These are phyloP conservation scores for Cordyceps cateniannulata DNA, from an alignment of 2,329 filamentous ascomycete genomes.

Conservation along the genomic window DNA sequence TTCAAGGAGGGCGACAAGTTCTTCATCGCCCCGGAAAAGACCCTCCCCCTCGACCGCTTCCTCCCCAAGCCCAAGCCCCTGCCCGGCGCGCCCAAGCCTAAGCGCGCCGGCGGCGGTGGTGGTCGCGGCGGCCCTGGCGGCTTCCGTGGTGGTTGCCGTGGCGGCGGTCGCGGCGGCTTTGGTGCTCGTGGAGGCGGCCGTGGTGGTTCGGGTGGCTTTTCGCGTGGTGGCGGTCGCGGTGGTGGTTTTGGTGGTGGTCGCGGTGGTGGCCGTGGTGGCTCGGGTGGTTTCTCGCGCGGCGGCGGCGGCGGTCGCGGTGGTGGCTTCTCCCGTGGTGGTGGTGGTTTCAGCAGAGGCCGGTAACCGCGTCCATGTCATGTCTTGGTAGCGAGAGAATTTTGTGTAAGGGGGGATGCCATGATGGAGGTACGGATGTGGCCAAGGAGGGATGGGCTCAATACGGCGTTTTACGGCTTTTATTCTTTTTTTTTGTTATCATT, in stretches of 20 bases:
- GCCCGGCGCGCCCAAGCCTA: conserved; percentile 55
- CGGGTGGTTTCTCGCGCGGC: conserved; percentile 13
- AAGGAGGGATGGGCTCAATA: conserved; percentile 3
- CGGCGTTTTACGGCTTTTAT: conserved; percentile 18
- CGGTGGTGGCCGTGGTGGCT: conserved; percentile 14
- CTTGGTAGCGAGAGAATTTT: not conserved
- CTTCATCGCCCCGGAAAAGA: conserved; percentile 90
- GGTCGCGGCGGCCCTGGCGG: conserved; percentile 15
- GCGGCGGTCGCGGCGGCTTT: conserved; percentile 21
- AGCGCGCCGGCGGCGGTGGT: conserved; percentile 42
- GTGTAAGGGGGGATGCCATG: conserved; percentile 1
- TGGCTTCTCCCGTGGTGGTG: conserved; percentile 22
- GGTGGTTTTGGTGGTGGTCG: conserved; percentile 21
- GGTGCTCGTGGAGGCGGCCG: conserved; percentile 16
- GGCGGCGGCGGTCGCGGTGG: conserved; percentile 8
- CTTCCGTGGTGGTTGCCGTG: conserved; percentile 17
- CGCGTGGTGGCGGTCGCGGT: conserved; percentile 12
- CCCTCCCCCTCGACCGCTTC: conserved; percentile 92
- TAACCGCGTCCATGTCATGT: conserved; percentile 7
- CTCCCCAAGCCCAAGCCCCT: conserved; percentile 82
- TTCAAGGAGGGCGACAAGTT: conserved; percentile 98
- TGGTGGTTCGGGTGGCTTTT: conserved; percentile 12
- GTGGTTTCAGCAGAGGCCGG: conserved; percentile 25
- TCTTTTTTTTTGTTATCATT: conserved; percentile 7
- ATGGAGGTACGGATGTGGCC: conserved; percentile 2